Evolutionary conservation across 2,329 filamentous ascomycete genomes (phyloP), one percentile per base, ranked within the genome.

Genomic region (Botrytis porri): DNA sequence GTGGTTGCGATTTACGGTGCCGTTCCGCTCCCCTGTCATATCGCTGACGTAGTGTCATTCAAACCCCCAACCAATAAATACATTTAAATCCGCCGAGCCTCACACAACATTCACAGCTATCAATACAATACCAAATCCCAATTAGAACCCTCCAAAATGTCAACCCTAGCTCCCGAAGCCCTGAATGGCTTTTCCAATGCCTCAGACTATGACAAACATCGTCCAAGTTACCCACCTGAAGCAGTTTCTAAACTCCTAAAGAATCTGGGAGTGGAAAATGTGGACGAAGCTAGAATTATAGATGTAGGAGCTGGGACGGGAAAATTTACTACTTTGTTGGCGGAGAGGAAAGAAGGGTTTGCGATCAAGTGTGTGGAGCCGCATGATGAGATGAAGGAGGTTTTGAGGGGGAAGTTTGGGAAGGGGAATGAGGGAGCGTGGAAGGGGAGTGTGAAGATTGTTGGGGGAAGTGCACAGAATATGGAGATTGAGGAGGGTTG

Each of bases 271-370:
- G 80, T 93, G 14, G 81, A 84, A 41, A 84, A 83, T 39, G 78
- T 84, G 29, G 69, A 81, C 10, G 82, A 83, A 63, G 86, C 86
- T 22, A 85, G 82, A 62, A 82, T 93, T 59, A 80, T 92, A 37
- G 91, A 93, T 79, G 83, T 93, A 29, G 91, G 87, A 1, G 89
- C 90, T 4, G 90, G 91, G 0, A 92, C 90, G 0, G 91, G 91
- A 39, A 92, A 92, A 78, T 90, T 93, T 78, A 93, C 91, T 0
- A 88, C 90, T 80, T 77, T 86, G 29, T 84, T 94, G 48, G 87
- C 88, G 10, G 82, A 81, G 22, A 83, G 90, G 43, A 83, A 85
- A 0, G 92, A 93, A 81, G 79, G 82, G 10, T 93, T 87, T 81
- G 80, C 84, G 45, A 83, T 94, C 75, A 78, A 89, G 63, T 87